phyloP scores from a whole-genome alignment of 1,284 basidiomycete species.

The Puccinia polysora region DNA sequence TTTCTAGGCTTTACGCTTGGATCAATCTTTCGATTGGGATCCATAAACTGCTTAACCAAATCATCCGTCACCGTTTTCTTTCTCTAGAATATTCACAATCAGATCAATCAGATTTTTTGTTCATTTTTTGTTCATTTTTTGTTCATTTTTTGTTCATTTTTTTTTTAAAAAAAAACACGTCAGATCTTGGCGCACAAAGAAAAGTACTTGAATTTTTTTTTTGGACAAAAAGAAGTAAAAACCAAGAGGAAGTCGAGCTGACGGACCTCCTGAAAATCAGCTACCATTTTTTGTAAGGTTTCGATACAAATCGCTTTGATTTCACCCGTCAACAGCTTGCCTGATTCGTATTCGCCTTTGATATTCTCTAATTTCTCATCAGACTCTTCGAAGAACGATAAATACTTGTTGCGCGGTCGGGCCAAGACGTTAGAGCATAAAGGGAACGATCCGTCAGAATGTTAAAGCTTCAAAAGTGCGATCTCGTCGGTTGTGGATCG shows the following conservation, averaged over 20 bases:
- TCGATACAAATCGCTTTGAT: constrained; percentile 86
- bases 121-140: no score
- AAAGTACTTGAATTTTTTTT: no score
- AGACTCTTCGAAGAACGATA: constrained; percentile 36
- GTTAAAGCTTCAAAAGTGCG: background rate
- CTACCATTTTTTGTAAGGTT: constrained; percentile 75
- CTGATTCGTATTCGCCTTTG: constrained; percentile 81
- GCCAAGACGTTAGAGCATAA: background rate
- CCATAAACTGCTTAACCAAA: constrained; percentile 74
- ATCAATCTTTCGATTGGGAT: constrained; percentile 71
- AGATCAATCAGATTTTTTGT: no score
- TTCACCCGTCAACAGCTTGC: constrained; percentile 81
- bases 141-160: no score
- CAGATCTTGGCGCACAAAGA: constrained; percentile 54
- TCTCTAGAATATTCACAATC: constrained; percentile 62
- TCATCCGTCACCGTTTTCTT: constrained; percentile 77
- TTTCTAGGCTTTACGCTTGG: constrained; percentile 49
- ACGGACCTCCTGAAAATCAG: constrained; percentile 75
- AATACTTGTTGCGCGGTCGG: constrained; percentile 4
- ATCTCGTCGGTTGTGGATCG: background rate
- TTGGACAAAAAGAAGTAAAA: background rate
- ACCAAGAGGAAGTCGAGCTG: background rate
- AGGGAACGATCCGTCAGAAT: constrained; percentile 1
- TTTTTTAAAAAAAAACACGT: background rate
- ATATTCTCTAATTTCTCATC: constrained; percentile 18